Evolutionary conservation across 768 basidiomycete species (phyloP).

Genomic region (Boletellus ananas): DNA sequence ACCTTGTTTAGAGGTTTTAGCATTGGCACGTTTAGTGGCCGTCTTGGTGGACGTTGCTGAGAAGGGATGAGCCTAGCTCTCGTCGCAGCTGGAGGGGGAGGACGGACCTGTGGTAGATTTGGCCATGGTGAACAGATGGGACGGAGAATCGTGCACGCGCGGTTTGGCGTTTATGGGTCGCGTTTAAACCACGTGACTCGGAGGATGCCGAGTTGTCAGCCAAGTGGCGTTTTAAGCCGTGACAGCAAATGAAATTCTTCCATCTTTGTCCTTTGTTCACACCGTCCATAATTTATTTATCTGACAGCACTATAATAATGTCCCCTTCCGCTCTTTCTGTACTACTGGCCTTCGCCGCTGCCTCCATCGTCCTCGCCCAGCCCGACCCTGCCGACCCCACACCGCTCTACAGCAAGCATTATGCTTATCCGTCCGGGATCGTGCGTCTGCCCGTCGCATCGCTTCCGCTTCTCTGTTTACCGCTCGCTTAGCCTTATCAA

Average conservation of each 20-base stretch:
- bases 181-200: conserved; percentile 29
- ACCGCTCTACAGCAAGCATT: conserved; percentile 42
- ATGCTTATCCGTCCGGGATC: no score
- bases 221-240: no score
- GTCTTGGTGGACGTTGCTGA: conserved; percentile 53
- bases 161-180: conserved; percentile 22
- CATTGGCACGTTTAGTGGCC: conserved; percentile 52
- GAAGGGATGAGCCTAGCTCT: conserved; percentile 2
- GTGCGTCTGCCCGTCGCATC: conserved; percentile 27
- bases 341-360: conserved; percentile 27
- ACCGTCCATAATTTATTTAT: no score
- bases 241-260: no score
- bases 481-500: conserved; percentile 44
- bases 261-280: no score
- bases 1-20: conserved; percentile 40
- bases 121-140: conserved; percentile 38
- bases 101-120: conserved; percentile 47
- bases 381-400: conserved; percentile 41
- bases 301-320: conserved; percentile 26
- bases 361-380: conserved; percentile 29
- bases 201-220: not conserved
- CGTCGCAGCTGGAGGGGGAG: not conserved
- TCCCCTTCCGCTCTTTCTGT: conserved; percentile 47
- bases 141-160: conserved; percentile 4
- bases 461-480: not conserved